A percentile compares a stretch with the other conserved stretches of the same genome.
phyloP scores from a whole-genome alignment of 192 early-diverging fungal genomes.

The Linnemannia exigua region DNA sequence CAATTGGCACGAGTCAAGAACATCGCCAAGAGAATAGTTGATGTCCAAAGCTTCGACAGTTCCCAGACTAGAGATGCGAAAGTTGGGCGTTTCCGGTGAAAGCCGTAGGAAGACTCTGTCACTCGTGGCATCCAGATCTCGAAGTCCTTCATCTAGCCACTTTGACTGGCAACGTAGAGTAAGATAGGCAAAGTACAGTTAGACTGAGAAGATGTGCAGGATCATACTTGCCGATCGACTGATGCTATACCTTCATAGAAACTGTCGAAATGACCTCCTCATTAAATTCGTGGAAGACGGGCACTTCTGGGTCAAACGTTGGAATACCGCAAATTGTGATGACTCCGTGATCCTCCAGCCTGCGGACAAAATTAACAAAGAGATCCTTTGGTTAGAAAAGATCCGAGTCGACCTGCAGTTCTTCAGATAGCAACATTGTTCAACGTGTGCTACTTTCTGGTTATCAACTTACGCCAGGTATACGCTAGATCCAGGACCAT shows the following conservation, averaged over 20 bases:
- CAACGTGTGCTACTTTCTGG: neutral
- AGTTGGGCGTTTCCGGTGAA: conserved; percentile 44
- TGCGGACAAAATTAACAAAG: neutral
- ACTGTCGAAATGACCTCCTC: conserved; percentile 35
- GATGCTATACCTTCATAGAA: conserved; percentile 40
- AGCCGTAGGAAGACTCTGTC: conserved; percentile 41
- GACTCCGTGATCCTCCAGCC: conserved; percentile 44
- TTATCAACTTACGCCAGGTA: conserved; percentile 35
- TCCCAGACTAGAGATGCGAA: conserved; percentile 50
- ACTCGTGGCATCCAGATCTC: conserved; percentile 52
- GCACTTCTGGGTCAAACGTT: conserved; percentile 40
- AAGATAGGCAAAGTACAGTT: neutral
- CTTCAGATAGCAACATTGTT: no score
- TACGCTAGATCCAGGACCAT: conserved; percentile 39
- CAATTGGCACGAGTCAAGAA: conserved; percentile 36
- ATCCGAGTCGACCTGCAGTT: neutral
- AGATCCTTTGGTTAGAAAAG: neutral
- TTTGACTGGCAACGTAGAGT: conserved; percentile 32
- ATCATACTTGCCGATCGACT: no score
- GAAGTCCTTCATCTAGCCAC: conserved; percentile 51
- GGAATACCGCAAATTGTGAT: conserved; percentile 47
- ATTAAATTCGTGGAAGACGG: conserved; percentile 42
- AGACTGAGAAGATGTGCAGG: neutral
- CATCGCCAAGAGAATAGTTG: conserved; percentile 54
- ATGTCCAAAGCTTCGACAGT: conserved; percentile 53